Conservation (phyloP, 371 early-diverging fungal genomes). For the Mortierella sp. region DNA sequence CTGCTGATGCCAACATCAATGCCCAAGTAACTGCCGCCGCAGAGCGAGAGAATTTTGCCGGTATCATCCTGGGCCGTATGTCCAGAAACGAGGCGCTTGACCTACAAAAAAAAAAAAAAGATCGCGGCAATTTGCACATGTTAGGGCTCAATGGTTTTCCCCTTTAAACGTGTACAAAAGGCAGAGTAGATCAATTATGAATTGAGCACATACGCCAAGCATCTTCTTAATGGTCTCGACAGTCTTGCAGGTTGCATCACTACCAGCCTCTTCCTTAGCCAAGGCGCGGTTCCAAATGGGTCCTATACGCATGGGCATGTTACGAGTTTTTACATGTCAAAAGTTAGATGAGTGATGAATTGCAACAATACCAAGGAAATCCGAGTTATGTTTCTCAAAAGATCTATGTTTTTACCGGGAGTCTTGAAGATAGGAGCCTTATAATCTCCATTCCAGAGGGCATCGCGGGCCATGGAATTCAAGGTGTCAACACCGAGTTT, state of each 20-base stretch:
- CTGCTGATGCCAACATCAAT: slow-evolving; percentile 83
- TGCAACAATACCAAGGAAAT: no score
- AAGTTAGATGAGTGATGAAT: not conserved
- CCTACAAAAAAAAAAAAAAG: slow-evolving; percentile 44
- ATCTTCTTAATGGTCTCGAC: slow-evolving; percentile 26
- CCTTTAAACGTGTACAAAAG: not conserved
- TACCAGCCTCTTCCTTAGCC: slow-evolving; percentile 25
- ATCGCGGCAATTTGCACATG: not conserved
- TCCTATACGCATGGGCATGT: slow-evolving; percentile 1
- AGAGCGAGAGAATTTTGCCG: slow-evolving; percentile 74
- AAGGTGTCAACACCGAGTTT: slow-evolving; percentile 64
- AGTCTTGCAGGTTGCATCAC: slow-evolving; percentile 20
- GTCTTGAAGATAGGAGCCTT: slow-evolving; percentile 36
- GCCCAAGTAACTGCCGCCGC: slow-evolving; percentile 69
- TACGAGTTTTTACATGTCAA: not conserved
- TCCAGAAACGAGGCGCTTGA: slow-evolving; percentile 81
- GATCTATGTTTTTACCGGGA: slow-evolving; percentile 5
- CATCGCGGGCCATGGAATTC: slow-evolving; percentile 61
- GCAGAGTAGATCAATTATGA: no score
- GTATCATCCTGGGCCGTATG: slow-evolving; percentile 76
- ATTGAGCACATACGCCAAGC: slow-evolving; percentile 36
- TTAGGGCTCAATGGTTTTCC: not conserved
- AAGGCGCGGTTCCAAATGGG: slow-evolving; percentile 36
- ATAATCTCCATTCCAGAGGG: slow-evolving; percentile 41
- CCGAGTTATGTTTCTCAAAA: no score